Evolutionary conservation across 768 basidiomycete genomes (phyloP).

Genomic region (Trametes cinnabarina): DNA sequence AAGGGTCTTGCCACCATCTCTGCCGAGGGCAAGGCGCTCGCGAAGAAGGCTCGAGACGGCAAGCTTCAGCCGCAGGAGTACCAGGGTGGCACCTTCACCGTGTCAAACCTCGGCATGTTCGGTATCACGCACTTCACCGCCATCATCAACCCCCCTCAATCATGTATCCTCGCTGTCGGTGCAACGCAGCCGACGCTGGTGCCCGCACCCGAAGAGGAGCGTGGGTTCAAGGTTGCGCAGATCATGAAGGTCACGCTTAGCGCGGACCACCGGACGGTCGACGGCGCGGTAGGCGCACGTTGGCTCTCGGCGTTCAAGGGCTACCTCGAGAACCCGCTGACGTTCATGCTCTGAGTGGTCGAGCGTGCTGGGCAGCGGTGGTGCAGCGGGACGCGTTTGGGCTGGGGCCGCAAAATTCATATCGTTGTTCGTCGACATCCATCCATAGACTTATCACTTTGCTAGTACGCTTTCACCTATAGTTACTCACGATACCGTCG

Average conservation of each 20-base stretch:
- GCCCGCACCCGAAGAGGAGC: constrained; percentile 84
- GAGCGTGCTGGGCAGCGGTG: not conserved
- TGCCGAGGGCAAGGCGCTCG: constrained; percentile 85
- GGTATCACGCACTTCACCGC: constrained; percentile 95
- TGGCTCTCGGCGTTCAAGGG: constrained; percentile 95
- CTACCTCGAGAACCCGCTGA: constrained; percentile 94
- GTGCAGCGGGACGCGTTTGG: not conserved
- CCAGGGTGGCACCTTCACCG: constrained; percentile 99
- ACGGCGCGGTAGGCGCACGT: constrained; percentile 91
- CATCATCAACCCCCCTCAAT: constrained; percentile 98
- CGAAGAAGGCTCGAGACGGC: constrained; percentile 94
- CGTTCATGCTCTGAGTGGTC: constrained; percentile 81
- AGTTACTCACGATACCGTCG: constrained; percentile 19
- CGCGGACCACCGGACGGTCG: constrained; percentile 93
- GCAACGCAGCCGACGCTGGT: constrained; percentile 82
- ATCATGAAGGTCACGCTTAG: constrained; percentile 96
- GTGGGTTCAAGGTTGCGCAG: constrained; percentile 90
- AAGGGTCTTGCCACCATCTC: constrained; percentile 95
- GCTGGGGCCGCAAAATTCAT: constrained; percentile 14
- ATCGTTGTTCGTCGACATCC: constrained; percentile 6
- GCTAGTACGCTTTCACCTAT: constrained; percentile 20
- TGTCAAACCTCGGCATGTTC: constrained; percentile 99
- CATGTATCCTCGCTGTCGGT: constrained; percentile 96
- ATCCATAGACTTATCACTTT: constrained; percentile 19
- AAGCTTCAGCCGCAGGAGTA: constrained; percentile 95